Percentiles rank a stretch among this genome's conserved stretches.
These are phyloP conservation scores for Sporisorium graminicola DNA, from an alignment of 1,284 basidiomycete genomes.

Conservation along the genomic window DNA sequence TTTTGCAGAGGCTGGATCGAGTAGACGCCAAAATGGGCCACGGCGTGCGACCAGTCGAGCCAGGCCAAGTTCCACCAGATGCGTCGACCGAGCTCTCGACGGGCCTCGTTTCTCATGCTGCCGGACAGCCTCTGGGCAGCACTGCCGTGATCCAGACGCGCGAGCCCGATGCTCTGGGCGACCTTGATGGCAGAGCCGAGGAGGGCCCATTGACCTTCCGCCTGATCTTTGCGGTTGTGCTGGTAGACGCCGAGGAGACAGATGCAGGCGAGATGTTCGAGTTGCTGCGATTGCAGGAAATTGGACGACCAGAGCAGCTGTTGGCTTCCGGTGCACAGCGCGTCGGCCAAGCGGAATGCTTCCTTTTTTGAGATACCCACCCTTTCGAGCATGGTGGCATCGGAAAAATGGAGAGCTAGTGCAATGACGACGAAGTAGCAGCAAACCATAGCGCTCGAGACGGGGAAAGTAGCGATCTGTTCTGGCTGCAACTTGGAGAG, in stretches of 20 bases:
- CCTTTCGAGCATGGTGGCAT: conserved; percentile 33
- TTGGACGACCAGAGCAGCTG: conserved; percentile 62
- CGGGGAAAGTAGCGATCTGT: conserved; percentile 46
- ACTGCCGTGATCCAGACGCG: conserved; percentile 38
- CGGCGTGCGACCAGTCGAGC: conserved; percentile 64
- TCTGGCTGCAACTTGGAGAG: conserved; percentile 50
- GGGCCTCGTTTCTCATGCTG: conserved; percentile 49
- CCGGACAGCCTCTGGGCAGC: conserved; percentile 17
- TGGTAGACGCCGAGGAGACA: conserved; percentile 65
- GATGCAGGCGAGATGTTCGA: conserved; percentile 64
- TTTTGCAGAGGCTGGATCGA: conserved; percentile 62
- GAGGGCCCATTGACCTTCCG: conserved; percentile 63
- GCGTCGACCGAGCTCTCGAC: conserved; percentile 59
- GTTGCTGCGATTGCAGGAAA: conserved; percentile 59
- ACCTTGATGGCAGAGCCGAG: conserved; percentile 64
- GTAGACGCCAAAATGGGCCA: conserved; percentile 62
- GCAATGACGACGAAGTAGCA: conserved; percentile 64
- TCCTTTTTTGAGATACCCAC: conserved; percentile 45
- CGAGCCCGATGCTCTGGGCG: conserved; percentile 45
- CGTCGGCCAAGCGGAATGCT: conserved; percentile 48
- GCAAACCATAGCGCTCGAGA: conserved; percentile 58
- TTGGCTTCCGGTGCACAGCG: conserved; percentile 59
- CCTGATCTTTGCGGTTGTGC: conserved; percentile 63
- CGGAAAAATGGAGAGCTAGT: conserved; percentile 60
- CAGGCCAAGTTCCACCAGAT: conserved; percentile 66